Base-by-base conservation (phyloP, 1,139 yeast genomes). In the Taiozyma onychis region DNA sequence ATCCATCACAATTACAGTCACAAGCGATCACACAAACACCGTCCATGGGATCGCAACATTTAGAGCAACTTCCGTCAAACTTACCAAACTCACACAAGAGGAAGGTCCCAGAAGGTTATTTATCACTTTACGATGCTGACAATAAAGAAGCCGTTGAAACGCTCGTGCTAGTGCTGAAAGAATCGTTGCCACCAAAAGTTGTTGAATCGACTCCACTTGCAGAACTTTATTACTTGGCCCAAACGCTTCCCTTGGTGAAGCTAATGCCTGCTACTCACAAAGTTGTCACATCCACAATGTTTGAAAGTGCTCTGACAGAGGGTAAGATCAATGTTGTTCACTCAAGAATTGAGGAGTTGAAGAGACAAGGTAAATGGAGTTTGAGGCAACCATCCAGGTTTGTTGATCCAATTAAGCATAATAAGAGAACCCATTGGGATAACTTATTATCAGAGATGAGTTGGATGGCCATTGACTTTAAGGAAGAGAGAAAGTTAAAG, bases 271-370 rank as follows among this genome's bases (percentile, higher is more conserved):
- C 90, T 34, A 83, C 96, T 10, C 96, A 90, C 63, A 93, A 93
- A 65, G 85, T 88, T 0, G 72, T 93, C 45, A 82, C 89, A 49
- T 88, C 98, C 0, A 95, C 88, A 46, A 81, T 88, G 52, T 93
- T 82, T 68, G 18, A 18, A 18, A 18, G 18, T 18, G 18, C 18
- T 0, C 71, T 91, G 30, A 77, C 89, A n/a, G 99, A 93, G 64
- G 96, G 97, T 9, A 88, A 91, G 64, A 82, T 93, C 10, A 89
- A 96, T 0, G 97, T 90, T n/a, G 81, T 89, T 16, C 88, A 89
- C 61, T 88, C 95, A 4, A 78, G 98, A 51, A 91, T 95, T 45
- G 99, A 93, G 63, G 98, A 91, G 64, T 74, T 95, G 54, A 88
- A 90, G 63, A 74, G 96, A 48, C 85, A 85, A 51, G 88, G 89